Base-by-base conservation (phyloP, 495 filamentous ascomycete genomes). In the Hypoxylon rickii region DNA sequence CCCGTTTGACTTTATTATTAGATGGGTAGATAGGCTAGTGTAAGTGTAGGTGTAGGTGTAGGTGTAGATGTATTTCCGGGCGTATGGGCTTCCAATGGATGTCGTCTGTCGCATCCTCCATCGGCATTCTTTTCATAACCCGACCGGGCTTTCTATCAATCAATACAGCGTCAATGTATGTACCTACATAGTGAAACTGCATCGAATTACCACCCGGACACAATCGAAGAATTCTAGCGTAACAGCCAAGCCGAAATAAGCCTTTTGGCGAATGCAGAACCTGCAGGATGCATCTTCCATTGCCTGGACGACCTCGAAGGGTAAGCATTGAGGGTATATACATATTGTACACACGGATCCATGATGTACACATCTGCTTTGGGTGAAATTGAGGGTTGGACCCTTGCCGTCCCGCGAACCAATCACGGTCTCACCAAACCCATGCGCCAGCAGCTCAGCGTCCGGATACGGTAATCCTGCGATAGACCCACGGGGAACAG, bases 211-310 rank as follows among this genome's bases (percentile, higher is more conserved):
- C 24, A 29, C 24, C n/a, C n/a, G n/a, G n/a, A n/a, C n/a, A n/a
- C n/a, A n/a, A 10, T 29, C 10, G 10, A 29, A 4, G 24, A 10
- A 4, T 4, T 29, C 24, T 29, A 55, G 46, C 51, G 51, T 61
- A n/a, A 21, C 31, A 55, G 58, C 58, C 58, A 61, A 55, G 58
- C 4, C 32, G 44, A 61, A 61, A 61, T 41, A 61, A 61, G 58
- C 58, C 45, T 59, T 61, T 61, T 55, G 34, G 45, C 40, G 51
- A 51, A 61, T 61, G 58, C 58, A 51, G 44, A 24, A 42, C 41
- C 46, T 55, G 58, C 58, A 61, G 50, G 51, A 44, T 43, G 58
- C 45, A 55, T 55, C 26, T 17, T 33, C 51, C 39, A 18, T 17
- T 19, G 41, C 33, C n/a, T 7, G 32, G 32, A 29, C 24, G 24